phyloP scores from a whole-genome alignment of 257 asterid genomes.

The Capsicum baccatum region DNA sequence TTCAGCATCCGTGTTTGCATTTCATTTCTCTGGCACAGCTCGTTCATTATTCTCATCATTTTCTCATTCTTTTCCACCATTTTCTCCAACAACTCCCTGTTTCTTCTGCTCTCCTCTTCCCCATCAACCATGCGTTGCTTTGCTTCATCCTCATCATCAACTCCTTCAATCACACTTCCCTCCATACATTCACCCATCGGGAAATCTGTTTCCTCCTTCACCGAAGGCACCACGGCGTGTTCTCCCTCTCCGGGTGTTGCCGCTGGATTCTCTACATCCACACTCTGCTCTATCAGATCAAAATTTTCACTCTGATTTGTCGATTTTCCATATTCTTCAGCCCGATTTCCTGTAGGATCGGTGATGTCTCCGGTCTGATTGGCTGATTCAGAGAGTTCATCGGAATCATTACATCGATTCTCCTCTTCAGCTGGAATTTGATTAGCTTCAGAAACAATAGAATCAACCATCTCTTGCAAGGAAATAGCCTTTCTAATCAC shows the following conservation, averaged over 20 bases:
- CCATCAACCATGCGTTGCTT: background rate
- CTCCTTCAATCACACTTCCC: background rate
- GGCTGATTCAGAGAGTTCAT: slow-evolving; percentile 23
- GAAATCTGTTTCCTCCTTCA: background rate
- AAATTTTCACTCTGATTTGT: background rate
- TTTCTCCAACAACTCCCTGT: slow-evolving; percentile 52
- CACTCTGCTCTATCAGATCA: background rate
- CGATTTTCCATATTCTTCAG: background rate
- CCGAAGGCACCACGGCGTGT: background rate
- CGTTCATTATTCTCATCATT: slow-evolving; percentile 67
- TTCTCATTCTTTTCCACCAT: slow-evolving; percentile 65
- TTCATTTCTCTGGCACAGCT: slow-evolving; percentile 56
- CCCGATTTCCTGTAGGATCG: background rate
- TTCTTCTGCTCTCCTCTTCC: slow-evolving; percentile 29
- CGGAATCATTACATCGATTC: background rate
- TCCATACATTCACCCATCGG: slow-evolving; percentile 19
- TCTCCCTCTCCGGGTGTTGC: background rate
- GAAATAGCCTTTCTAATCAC: slow-evolving; percentile 70
- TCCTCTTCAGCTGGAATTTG: slow-evolving; percentile 21
- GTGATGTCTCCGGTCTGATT: slow-evolving; percentile 7
- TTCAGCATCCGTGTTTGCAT: slow-evolving; percentile 51
- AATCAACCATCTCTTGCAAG: slow-evolving; percentile 73
- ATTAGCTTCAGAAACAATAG: slow-evolving; percentile 31
- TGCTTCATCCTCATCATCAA: background rate
- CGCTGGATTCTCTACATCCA: background rate